Percentiles rank a stretch among this genome's conserved stretches.
phyloP scores from a whole-genome alignment of 2,329 filamentous ascomycete genomes.

The Biscogniauxia mediterranea region DNA sequence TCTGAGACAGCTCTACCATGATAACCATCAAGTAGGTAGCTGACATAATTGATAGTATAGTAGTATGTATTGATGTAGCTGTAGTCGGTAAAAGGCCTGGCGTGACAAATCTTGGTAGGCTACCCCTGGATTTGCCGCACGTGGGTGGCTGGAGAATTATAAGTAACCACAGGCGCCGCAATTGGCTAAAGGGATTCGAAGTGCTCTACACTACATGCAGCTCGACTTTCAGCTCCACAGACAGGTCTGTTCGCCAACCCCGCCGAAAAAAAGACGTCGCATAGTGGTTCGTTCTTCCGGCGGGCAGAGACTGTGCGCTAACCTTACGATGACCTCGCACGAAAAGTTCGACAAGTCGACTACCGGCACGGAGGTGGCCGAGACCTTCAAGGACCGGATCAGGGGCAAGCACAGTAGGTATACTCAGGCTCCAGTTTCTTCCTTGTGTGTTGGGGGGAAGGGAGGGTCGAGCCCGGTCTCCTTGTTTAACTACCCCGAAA shows the following conservation, averaged over 20 bases:
- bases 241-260: not conserved
- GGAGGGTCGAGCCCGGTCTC: not conserved
- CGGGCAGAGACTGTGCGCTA: not conserved
- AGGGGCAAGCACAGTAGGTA: conserved; percentile 13
- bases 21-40: not conserved
- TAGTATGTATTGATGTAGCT: not conserved
- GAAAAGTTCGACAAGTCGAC: conserved; percentile 8
- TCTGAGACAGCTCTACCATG: too few species aligned
- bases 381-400: conserved; percentile 12
- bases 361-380: conserved; percentile 16
- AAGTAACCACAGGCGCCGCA: not conserved
- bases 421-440: not conserved
- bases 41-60: not conserved
- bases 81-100: not conserved
- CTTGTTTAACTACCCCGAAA: not conserved
- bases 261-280: not conserved
- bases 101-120: not conserved
- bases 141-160: not conserved
- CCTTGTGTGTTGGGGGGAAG: not conserved
- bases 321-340: conserved; percentile 4
- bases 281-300: not conserved
- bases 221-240: not conserved
- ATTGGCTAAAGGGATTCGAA: not conserved
- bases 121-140: not conserved
- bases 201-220: not conserved